Conservation (phyloP, 2,329 filamentous ascomycete genomes). For the Penicillium occitanis region DNA sequence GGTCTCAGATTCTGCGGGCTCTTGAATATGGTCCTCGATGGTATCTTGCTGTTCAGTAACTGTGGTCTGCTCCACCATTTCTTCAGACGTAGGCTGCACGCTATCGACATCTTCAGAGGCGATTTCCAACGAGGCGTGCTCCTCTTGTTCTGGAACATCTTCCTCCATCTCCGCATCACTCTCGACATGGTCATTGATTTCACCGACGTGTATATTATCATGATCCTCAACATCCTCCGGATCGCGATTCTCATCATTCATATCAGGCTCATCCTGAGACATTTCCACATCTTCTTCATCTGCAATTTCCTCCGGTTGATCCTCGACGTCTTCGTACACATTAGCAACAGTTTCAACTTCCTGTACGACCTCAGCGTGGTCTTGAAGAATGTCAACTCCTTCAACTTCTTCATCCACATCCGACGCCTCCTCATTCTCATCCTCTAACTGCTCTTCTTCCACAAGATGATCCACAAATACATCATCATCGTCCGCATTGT, state of each 20-base stretch:
- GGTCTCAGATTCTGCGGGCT: background rate
- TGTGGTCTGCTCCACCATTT: background rate
- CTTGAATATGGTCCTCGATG: background rate
- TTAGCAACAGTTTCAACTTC: background rate
- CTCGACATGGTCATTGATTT: background rate
- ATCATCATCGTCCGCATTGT: conserved; percentile 16
- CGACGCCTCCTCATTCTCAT: background rate
- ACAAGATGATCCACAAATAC: conserved; percentile 17
- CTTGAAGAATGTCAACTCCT: background rate
- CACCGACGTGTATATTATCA: background rate
- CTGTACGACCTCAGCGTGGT: background rate
- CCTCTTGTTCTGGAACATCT: background rate
- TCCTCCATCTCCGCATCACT: conserved; percentile 15
- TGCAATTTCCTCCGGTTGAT: background rate
- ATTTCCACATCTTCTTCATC: conserved; percentile 9
- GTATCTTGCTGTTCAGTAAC: background rate
- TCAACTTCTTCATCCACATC: background rate
- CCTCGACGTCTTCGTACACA: background rate
- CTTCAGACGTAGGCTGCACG: background rate
- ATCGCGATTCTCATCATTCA: background rate
- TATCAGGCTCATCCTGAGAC: background rate
- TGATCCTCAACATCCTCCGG: background rate
- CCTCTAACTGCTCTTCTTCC: background rate
- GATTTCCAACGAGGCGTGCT: background rate
- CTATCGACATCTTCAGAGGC: background rate